A percentile compares a stretch with the other conserved stretches of the same genome.
phyloP scores from a whole-genome alignment of 192 early-diverging fungal species.

The Backusella liffmaniae region DNA sequence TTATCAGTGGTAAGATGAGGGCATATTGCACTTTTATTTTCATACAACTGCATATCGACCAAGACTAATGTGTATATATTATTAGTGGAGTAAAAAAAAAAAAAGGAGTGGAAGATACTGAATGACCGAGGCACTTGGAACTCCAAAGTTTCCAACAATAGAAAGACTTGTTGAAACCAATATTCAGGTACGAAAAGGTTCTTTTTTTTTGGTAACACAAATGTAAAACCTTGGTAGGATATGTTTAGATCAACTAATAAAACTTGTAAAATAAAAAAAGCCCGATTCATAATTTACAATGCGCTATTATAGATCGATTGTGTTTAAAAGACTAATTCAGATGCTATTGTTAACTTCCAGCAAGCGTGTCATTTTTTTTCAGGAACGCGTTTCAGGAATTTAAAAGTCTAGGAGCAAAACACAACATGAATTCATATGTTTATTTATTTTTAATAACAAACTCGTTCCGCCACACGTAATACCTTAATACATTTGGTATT shows the following conservation, averaged over 20 bases:
- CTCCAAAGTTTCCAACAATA: background rate
- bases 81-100: background rate
- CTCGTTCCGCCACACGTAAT: background rate
- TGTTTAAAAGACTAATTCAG: background rate
- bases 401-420: background rate
- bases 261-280: background rate
- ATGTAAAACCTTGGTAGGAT: background rate
- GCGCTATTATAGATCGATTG: background rate
- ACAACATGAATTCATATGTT: background rate
- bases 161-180: background rate
- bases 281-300: background rate
- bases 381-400: background rate
- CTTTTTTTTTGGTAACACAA: background rate
- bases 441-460: background rate
- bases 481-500: background rate
- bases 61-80: background rate
- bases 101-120: background rate
- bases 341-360: background rate
- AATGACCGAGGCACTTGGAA: background rate
- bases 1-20: background rate
- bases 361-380: slow-evolving; percentile 1
- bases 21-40: background rate
- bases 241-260: background rate
- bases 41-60: background rate
- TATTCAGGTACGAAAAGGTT: background rate